Evolutionary conservation across 768 basidiomycete genomes (phyloP).

Genomic region (Auricularia sp.): DNA sequence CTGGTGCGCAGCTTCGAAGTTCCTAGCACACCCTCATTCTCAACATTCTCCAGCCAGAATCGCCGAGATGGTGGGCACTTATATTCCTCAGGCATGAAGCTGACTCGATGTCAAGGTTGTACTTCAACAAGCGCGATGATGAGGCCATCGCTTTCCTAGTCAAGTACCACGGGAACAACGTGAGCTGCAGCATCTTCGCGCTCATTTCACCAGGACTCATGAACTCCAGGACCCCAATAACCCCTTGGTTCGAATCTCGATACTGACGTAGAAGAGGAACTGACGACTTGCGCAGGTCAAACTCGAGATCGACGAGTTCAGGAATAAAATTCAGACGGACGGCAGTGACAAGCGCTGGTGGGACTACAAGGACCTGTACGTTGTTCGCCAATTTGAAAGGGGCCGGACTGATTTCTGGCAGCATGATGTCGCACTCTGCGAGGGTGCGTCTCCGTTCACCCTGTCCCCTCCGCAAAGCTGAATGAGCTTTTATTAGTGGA

Average conservation of each 20-base stretch:
- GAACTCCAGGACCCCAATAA: constrained; percentile 11
- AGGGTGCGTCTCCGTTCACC: constrained; percentile 11
- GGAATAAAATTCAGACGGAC: constrained; percentile 17
- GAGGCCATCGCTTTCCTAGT: constrained; percentile 20
- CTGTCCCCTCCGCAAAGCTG: neutral
- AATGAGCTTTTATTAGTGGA: neutral
- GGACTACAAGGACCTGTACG: constrained; percentile 15
- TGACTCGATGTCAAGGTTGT: neutral
- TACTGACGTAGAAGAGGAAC: neutral
- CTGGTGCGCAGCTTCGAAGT: constrained; percentile 13
- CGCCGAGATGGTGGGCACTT: neutral
- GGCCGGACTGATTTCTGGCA: too few species aligned
- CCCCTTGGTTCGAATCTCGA: constrained; percentile 11
- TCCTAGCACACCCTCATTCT: neutral
- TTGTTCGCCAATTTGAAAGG: constrained; percentile 5
- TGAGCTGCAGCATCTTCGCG: neutral
- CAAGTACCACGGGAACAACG: constrained; percentile 20
- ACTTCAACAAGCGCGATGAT: constrained; percentile 14
- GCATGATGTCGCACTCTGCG: constrained; percentile 12
- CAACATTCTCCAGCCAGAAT: neutral
- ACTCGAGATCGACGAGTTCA: constrained; percentile 21
- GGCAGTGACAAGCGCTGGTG: constrained; percentile 27
- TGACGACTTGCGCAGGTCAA: neutral
- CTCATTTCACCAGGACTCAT: neutral
- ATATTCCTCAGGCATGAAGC: too few species aligned